Percentiles rank a stretch among this genome's conserved stretches.
Conservation (phyloP, 192 early-diverging fungal species). For the Linnemannia exigua region DNA sequence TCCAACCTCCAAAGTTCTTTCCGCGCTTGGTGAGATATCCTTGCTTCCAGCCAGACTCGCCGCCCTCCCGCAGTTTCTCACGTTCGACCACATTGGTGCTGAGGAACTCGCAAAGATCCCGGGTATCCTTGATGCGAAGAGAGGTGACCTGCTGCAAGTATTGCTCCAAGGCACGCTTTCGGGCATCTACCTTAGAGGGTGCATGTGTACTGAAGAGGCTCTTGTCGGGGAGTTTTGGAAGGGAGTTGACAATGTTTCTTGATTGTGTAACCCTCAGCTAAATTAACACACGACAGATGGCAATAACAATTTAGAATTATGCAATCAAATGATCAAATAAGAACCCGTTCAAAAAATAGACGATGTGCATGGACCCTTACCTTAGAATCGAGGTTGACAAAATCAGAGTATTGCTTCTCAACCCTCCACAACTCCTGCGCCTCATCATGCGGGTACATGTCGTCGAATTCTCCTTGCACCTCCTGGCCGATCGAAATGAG, state of each 20-base stretch:
- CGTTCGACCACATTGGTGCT: slow-evolving; percentile 77
- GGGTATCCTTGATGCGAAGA: slow-evolving; percentile 71
- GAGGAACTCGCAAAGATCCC: slow-evolving; percentile 82
- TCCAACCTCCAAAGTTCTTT: slow-evolving; percentile 99
- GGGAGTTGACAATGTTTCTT: slow-evolving; percentile 62
- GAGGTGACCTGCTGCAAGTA: slow-evolving; percentile 84
- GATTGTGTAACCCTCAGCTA: slow-evolving; percentile 56
- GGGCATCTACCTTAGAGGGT: slow-evolving; percentile 89
- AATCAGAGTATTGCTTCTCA: slow-evolving; percentile 92
- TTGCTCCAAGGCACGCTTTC: slow-evolving; percentile 88
- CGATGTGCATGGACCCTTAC: slow-evolving; percentile 57
- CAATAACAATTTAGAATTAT: background rate
- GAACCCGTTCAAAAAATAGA: background rate
- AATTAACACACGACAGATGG: background rate
- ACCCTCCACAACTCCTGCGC: slow-evolving; percentile 82
- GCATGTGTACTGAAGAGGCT: slow-evolving; percentile 85
- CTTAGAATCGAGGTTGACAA: slow-evolving; percentile 83
- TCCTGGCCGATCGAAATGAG: slow-evolving; percentile 67
- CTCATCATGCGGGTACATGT: slow-evolving; percentile 58
- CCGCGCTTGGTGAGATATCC: slow-evolving; percentile 94
- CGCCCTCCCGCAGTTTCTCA: slow-evolving; percentile 25
- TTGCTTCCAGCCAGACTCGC: slow-evolving; percentile 76
- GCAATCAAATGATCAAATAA: background rate
- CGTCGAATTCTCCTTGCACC: slow-evolving; percentile 35
- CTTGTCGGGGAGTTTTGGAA: slow-evolving; percentile 89